Base-by-base conservation (phyloP, 2,329 filamentous ascomycete genomes). In the Curvularia verruculosa region DNA sequence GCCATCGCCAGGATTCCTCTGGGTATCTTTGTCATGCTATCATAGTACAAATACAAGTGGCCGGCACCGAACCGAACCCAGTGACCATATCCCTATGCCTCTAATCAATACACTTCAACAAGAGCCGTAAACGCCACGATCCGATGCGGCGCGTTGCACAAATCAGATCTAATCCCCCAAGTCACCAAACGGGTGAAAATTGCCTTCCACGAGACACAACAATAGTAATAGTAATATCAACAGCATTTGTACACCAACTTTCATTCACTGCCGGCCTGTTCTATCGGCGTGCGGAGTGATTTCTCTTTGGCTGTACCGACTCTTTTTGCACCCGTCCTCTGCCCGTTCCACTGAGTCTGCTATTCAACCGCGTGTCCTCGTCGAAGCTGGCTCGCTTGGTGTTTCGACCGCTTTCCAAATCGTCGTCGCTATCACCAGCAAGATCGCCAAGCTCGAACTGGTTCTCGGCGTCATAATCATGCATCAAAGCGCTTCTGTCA, bases 401-500 rank as follows among this genome's bases (percentile, higher is more conserved):
- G 34, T 46, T 60, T 37, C 56, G 56, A 23, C 63, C 67, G 13
- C 73, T 72, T 36, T 76, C 66, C 21, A 73, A 68, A 34, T 76
- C 75, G 49, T 68, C 64, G 45, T 80, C 79, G 46, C 75, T 79
- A 63, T 94, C 90, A 63, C 93, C 90, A 2, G 89, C 84, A 37
- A 97, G 80, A 67, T 96, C 91, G 13, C 86, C 86, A 45, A 98
- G 81, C 39, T 90, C 90, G 61, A 96, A 91, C 50, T 77, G 74
- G 39, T 76, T 75, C 61, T 97, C 93, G 59, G 95, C 87, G 68
- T 98, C 94, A 69, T 96, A 97, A 10, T 88, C 89, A 59, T 89
- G 89, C 76, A 98, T 96, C 23, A 98, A 82, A 4, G 91, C 91
- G 63, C 93, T 88, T 52, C 91, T 85, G 67, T 95, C 92, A 36